Evolutionary conservation across 257 asterid genomes (phyloP).

Genomic region (Nyctanthes arbortristis): DNA sequence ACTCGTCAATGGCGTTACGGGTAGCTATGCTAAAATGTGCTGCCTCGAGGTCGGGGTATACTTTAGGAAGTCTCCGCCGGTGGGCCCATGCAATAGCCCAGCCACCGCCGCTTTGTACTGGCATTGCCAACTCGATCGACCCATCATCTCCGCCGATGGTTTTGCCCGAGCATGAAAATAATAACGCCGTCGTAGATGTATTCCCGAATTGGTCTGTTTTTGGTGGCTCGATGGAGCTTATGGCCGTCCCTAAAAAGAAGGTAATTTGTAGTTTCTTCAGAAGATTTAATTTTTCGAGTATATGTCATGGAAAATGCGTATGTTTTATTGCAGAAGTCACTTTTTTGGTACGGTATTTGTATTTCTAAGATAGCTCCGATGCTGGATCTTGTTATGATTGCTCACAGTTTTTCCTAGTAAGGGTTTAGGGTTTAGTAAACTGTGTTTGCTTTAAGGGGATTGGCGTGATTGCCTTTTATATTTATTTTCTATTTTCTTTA

Average conservation of each 20-base stretch:
- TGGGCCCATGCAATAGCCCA: slow-evolving; percentile 49
- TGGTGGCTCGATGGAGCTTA: slow-evolving; percentile 67
- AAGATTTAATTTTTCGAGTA: background rate
- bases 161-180: slow-evolving; percentile 52
- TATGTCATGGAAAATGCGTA: no score
- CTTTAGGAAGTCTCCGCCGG: slow-evolving; percentile 41
- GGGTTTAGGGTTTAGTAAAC: background rate
- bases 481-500: background rate
- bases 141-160: slow-evolving; percentile 44
- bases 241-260: slow-evolving; percentile 91
- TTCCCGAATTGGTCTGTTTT: slow-evolving; percentile 35
- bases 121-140: slow-evolving; percentile 27
- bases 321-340: no score
- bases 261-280: slow-evolving; percentile 23
- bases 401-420: no score
- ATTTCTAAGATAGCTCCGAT: no score
- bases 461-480: background rate
- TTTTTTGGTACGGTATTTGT: no score
- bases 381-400: no score
- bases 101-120: slow-evolving; percentile 46
- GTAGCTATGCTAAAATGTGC: slow-evolving; percentile 34
- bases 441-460: background rate
- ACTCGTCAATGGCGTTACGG: slow-evolving; percentile 28
- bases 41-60: slow-evolving; percentile 23
- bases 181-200: slow-evolving; percentile 23